A percentile compares a stretch with the other conserved stretches of the same genome.
Conservation (phyloP, 306 rosid species). For the apple (Malus domestica) region ASM211411v1 NC_041790.1:3853001-3853500, state of each 20-base stretch:
- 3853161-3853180: slow-evolving; percentile 50
- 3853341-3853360: slow-evolving; percentile 48
- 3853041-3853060: slow-evolving; percentile 29
- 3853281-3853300: slow-evolving; percentile 57
- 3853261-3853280: slow-evolving; percentile 50
- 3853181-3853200: slow-evolving; percentile 35
- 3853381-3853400: slow-evolving; percentile 46
- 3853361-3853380: slow-evolving; percentile 28
- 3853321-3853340: slow-evolving; percentile 38
- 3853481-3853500: too few relatives aligned
- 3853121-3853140: slow-evolving; percentile 48
- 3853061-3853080: slow-evolving; percentile 43
- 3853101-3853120: slow-evolving; percentile 36
- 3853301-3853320: slow-evolving; percentile 31
- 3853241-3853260: slow-evolving; percentile 43
- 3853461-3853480: too few relatives aligned
- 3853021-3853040: neutral
- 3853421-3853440: slow-evolving; percentile 16
- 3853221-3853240: slow-evolving; percentile 47
- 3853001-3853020: neutral
- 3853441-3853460: neutral
- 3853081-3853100: slow-evolving; percentile 49
- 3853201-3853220: slow-evolving; percentile 31
- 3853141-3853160: slow-evolving; percentile 51
- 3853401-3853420: slow-evolving; percentile 34